Base-by-base conservation (phyloP, 192 early-diverging fungal genomes). In the Kappamyces sp. region DNA sequence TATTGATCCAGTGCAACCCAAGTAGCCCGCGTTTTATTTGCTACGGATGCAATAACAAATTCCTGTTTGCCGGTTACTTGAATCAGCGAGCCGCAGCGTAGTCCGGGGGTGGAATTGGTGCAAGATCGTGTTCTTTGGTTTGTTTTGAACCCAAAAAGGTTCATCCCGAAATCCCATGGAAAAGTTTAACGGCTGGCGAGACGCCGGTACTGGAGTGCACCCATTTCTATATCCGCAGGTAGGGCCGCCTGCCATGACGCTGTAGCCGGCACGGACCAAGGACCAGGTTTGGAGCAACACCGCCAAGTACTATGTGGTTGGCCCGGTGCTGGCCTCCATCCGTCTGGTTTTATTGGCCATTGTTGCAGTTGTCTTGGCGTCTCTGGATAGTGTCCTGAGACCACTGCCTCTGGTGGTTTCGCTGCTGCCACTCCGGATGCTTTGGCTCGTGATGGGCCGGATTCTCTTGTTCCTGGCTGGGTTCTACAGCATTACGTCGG, bases 101-200 rank as follows among this genome's bases (percentile, higher is more conserved):
- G n/a, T n/a, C n/a, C n/a, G n/a, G n/a, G n/a, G n/a, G n/a, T n/a
- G n/a, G n/a, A n/a, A n/a, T n/a, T n/a, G n/a, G n/a, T n/a, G n/a
- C n/a, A n/a, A n/a, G n/a, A n/a, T n/a, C n/a, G n/a, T n/a, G n/a
- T n/a, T n/a, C n/a, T n/a, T n/a, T n/a, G n/a, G n/a, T n/a, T n/a
- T n/a, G n/a, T n/a, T n/a, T n/a, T n/a, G n/a, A n/a, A n/a, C n/a
- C n/a, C n/a, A n/a, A n/a, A n/a, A n/a, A n/a, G n/a, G n/a, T n/a
- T n/a, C n/a, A n/a, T n/a, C n/a, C n/a, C n/a, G n/a, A n/a, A n/a
- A n/a, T n/a, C n/a, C n/a, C n/a, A 90, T 90, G 90, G 90, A 90
- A 64, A 91, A 92, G 61, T 92, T 79, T 72, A 91, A 89, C 61
- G 81, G 84, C 49, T 92, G 90, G 90, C 83, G 90, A 66, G 86